These are phyloP conservation scores for Capsella bursapastoris DNA, from an alignment of 345 rosid species.

Conservation along the genomic window DNA sequence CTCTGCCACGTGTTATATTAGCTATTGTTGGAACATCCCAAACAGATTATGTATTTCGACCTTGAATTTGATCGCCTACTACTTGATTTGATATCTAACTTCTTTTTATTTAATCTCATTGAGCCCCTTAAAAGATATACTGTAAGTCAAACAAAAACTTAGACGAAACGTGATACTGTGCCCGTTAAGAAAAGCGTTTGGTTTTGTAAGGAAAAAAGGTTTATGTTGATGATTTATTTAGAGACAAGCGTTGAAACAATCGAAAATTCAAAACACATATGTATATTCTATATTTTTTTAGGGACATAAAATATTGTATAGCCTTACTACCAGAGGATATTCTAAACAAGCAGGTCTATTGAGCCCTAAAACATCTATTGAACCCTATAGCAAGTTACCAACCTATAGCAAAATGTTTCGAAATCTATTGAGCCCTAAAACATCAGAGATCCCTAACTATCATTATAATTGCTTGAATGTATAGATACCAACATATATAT, in stretches of 20 bases:
- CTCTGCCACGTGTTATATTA: background rate
- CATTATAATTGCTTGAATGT: background rate
- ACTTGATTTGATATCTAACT: background rate
- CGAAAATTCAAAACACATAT: background rate
- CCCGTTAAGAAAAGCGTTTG: background rate
- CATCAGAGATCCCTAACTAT: background rate
- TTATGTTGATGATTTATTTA: background rate
- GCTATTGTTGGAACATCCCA: conserved; percentile 10
- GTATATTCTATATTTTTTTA: background rate
- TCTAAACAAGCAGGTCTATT: conserved; percentile 4
- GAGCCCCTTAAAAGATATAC: background rate
- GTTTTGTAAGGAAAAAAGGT: background rate
- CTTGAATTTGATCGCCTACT: background rate
- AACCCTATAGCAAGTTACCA: background rate
- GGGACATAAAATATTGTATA: background rate
- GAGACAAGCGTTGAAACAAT: background rate
- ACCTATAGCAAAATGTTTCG: background rate
- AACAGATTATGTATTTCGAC: conserved; percentile 24
- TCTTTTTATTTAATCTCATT: background rate
- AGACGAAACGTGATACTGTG: background rate
- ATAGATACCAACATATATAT: too few species aligned
- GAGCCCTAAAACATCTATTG: conserved; percentile 4
- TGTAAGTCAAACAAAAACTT: conserved; percentile 4
- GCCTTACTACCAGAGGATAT: background rate
- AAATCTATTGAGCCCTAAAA: conserved; percentile 8